phyloP scores from a whole-genome alignment of 164 flowering plant genomes.

The Kalanchoe fedtschenkoi region DNA sequence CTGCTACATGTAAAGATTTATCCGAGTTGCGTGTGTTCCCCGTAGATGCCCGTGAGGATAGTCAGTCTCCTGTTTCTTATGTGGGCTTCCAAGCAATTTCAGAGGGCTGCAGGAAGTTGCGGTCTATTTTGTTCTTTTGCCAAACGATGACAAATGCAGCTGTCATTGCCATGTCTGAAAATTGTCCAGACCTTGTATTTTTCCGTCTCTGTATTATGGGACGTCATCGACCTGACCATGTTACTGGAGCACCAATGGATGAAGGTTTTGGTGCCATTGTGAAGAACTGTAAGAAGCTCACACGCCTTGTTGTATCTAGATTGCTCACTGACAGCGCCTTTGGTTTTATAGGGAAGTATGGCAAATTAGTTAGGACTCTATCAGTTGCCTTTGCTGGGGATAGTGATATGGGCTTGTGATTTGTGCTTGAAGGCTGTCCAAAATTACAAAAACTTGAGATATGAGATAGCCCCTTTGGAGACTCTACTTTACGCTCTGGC shows the following conservation, averaged over 20 bases:
- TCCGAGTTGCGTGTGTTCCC: conserved; percentile 80
- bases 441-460: conserved; percentile 83
- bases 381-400: conserved; percentile 89
- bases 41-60: conserved; percentile 44
- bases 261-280: conserved; percentile 94
- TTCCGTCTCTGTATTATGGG: conserved; percentile 91
- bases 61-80: conserved; percentile 63
- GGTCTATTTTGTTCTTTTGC: conserved; percentile 68
- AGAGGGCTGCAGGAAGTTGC: conserved; percentile 63
- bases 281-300: conserved; percentile 73
- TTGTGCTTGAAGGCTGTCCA: conserved; percentile 75
- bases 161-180: conserved; percentile 67
- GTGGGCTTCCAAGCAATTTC: conserved; percentile 75
- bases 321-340: conserved; percentile 72
- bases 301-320: conserved; percentile 72
- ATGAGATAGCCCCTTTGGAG: conserved; percentile 87
- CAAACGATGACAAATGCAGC: conserved; percentile 84
- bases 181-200: conserved; percentile 67
- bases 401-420: conserved; percentile 52
- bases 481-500: conserved; percentile 59
- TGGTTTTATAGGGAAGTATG: conserved; percentile 56
- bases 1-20: conserved; percentile 67
- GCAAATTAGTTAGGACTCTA: conserved; percentile 64
- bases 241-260: conserved; percentile 74
- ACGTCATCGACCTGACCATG: conserved; percentile 54